phyloP scores from a whole-genome alignment of 257 asterid genomes.

The Solanum virginianum region DNA sequence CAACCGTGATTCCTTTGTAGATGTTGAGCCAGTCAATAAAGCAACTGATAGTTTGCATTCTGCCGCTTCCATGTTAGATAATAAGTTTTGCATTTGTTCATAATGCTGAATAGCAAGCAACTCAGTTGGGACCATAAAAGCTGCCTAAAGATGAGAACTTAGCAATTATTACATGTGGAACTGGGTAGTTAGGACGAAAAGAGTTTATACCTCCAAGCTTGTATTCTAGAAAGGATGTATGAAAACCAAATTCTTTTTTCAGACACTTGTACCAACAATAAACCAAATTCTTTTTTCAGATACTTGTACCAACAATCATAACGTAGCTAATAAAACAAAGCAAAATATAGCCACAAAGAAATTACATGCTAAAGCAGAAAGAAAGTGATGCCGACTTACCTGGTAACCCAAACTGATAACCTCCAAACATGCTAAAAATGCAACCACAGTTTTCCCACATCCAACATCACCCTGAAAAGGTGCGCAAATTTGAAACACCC shows the following conservation, averaged over 20 bases:
- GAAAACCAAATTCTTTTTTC: not conserved
- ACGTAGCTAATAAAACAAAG: not conserved
- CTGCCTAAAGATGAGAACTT: conserved; percentile 50
- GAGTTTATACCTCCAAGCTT: not conserved
- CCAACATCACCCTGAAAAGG: conserved; percentile 87
- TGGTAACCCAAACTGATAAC: conserved; percentile 84
- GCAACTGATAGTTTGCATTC: conserved; percentile 58
- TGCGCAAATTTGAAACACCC: not conserved
- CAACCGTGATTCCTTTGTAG: conserved; percentile 52
- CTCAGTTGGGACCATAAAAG: conserved; percentile 98
- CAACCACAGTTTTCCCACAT: conserved; percentile 94
- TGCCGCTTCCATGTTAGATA: conserved; percentile 40
- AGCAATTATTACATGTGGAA: not conserved
- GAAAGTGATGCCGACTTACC: conserved; percentile 16
- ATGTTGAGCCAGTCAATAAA: conserved; percentile 83
- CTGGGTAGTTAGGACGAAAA: not conserved
- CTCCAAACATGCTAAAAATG: conserved; percentile 94
- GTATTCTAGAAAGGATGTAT: not conserved
- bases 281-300: not conserved
- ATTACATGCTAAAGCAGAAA: not conserved
- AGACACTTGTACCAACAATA: not conserved
- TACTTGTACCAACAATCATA: not conserved
- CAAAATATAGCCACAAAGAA: not conserved
- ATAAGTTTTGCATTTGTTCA: conserved; percentile 58
- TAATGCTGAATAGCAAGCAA: conserved; percentile 92